Conservation (phyloP, 2,329 filamentous ascomycete genomes). For the Fusarium proliferatum region DNA sequence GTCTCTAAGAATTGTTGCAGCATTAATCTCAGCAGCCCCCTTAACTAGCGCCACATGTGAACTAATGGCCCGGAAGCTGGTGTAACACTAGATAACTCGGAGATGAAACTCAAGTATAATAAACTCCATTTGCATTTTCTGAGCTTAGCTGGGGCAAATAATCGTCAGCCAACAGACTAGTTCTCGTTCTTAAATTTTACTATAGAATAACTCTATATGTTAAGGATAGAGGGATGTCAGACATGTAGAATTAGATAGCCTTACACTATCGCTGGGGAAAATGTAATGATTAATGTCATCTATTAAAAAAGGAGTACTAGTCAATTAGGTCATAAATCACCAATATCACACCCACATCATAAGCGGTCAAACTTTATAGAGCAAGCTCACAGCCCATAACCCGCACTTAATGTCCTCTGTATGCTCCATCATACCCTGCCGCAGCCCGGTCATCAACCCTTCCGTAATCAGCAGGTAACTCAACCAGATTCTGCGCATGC, state of each 20-base stretch:
- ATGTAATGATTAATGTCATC: neutral
- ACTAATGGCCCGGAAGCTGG: accelerated
- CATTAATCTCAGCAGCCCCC: neutral
- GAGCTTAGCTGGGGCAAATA: neutral
- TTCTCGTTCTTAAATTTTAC: accelerated
- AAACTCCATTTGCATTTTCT: no score
- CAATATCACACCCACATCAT: accelerated
- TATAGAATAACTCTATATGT: no score
- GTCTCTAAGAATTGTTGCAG: neutral
- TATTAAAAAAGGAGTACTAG: neutral
- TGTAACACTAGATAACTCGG: neutral
- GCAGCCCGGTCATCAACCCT: neutral
- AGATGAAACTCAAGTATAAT: neutral
- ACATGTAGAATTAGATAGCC: no score
- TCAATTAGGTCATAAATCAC: neutral
- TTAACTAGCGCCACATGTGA: neutral
- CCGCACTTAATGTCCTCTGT: neutral
- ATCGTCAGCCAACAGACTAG: neutral
- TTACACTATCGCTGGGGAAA: no score
- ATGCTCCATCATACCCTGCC: neutral
- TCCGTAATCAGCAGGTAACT: neutral
- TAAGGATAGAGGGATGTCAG: no score
- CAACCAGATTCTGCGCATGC: neutral
- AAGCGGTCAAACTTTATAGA: neutral
- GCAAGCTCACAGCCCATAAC: accelerated